phyloP scores from a whole-genome alignment of 1,139 yeast species.

The Citeromyces siamensis region DNA sequence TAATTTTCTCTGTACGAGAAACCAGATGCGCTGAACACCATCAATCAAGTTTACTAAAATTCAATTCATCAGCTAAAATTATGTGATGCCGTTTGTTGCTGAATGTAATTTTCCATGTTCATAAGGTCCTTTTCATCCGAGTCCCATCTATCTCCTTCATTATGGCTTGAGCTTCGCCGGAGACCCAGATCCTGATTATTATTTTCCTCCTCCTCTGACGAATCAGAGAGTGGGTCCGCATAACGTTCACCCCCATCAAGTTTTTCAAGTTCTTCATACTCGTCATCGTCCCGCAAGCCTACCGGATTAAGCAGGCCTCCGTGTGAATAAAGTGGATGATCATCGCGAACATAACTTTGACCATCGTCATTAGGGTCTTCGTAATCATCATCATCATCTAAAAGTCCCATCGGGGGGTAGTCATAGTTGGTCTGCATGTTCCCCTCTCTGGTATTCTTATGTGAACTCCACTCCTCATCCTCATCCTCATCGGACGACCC shows the following conservation, averaged over 20 bases:
- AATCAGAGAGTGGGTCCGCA: slow-evolving; percentile 1
- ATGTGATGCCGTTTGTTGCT: too few relatives aligned
- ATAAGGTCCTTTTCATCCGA: slow-evolving; percentile 1
- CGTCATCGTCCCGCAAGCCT: not conserved
- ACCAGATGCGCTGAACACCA: too few relatives aligned
- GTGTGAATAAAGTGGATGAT: slow-evolving; percentile 37
- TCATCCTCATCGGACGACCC: slow-evolving; percentile 39
- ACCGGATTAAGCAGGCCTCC: slow-evolving; percentile 1
- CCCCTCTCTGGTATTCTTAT: not conserved
- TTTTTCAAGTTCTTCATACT: slow-evolving; percentile 1
- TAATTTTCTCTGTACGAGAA: too few relatives aligned
- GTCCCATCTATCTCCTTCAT: not conserved
- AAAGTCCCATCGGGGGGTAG: slow-evolving; percentile 10
- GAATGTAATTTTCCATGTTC: slow-evolving; percentile 1
- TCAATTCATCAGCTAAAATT: too few relatives aligned
- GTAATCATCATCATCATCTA: slow-evolving; percentile 44
- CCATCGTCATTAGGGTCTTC: slow-evolving; percentile 80
- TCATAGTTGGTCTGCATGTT: slow-evolving; percentile 2
- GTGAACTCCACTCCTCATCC: slow-evolving; percentile 26
- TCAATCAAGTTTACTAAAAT: too few relatives aligned
- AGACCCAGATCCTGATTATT: not conserved
- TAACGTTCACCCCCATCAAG: not conserved
- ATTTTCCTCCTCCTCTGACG: slow-evolving; percentile 1
- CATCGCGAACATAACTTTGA: slow-evolving; percentile 50
- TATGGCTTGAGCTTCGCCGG: slow-evolving; percentile 1